A percentile compares a stretch with the other conserved stretches of the same genome.
phyloP scores from a whole-genome alignment of 768 basidiomycete species.

The Calocera cornea region DNA sequence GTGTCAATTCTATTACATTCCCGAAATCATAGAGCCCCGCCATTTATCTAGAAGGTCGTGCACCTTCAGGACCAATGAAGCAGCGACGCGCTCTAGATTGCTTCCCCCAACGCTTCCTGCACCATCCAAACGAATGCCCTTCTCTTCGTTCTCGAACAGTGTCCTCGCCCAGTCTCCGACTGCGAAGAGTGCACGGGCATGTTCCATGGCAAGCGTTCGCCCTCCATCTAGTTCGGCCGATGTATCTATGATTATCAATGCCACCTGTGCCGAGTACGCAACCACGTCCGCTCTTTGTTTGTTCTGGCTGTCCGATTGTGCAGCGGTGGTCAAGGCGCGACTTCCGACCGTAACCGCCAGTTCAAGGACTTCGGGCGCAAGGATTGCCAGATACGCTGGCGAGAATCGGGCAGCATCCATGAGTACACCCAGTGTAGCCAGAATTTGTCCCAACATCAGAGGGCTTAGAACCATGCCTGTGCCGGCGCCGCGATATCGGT shows the following conservation, averaged over 20 bases:
- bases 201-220: conserved; percentile 56
- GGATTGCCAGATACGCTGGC: conserved; percentile 61
- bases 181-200: conserved; percentile 54
- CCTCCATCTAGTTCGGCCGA: conserved; percentile 68
- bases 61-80: not conserved
- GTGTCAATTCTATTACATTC: conserved; percentile 10
- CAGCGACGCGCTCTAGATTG: not conserved
- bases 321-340: conserved; percentile 36
- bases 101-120: conserved; percentile 51
- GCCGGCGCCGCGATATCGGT: conserved; percentile 51
- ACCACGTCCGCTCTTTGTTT: conserved; percentile 61
- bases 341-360: conserved; percentile 70
- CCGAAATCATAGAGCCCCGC: not conserved
- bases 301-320: conserved; percentile 16
- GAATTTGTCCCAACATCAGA: conserved; percentile 57
- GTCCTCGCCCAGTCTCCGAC: conserved; percentile 68
- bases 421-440: conserved; percentile 63
- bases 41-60: conserved; percentile 3
- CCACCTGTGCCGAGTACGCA: conserved; percentile 61
- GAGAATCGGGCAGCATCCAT: conserved; percentile 73
- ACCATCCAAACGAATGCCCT: conserved; percentile 45
- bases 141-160: conserved; percentile 51
- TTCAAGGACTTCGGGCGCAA: conserved; percentile 73
- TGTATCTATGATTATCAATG: conserved; percentile 60
- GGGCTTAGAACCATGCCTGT: conserved; percentile 74